Conservation (phyloP, 2,329 filamentous ascomycete species). For the Blastomyces parvus region DNA sequence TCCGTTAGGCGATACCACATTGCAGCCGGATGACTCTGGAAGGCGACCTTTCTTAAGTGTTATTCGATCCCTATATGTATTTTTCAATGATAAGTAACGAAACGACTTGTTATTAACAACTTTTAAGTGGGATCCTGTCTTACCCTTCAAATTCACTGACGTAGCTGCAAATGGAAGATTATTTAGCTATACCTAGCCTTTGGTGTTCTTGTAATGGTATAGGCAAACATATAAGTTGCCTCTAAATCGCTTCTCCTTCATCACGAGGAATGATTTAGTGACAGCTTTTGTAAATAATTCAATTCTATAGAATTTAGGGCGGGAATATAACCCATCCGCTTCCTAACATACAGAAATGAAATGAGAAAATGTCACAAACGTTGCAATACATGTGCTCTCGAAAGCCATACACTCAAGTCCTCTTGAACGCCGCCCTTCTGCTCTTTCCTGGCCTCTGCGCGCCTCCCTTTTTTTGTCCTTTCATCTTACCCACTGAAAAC, state of each 20-base stretch:
- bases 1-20: neutral
- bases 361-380: neutral
- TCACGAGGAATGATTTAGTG: neutral
- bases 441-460: conserved; percentile 45
- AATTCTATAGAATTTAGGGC: neutral
- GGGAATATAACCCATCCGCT: neutral
- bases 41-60: neutral
- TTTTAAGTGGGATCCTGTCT: neutral
- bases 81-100: neutral
- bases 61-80: neutral
- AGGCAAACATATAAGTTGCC: neutral
- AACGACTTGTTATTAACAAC: neutral
- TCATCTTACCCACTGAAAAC: conserved; percentile 82
- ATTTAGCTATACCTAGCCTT: neutral
- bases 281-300: neutral
- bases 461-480: conserved; percentile 40
- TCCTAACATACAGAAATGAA: neutral
- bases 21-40: neutral
- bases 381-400: neutral
- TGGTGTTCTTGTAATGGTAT: neutral
- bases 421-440: conserved; percentile 33
- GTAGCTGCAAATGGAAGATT: neutral
- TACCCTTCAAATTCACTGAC: neutral
- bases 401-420: conserved; percentile 8
- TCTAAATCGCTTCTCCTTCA: neutral